Evolutionary conservation across 495 filamentous ascomycete genomes (phyloP), one percentile per base, ranked within the genome.

Genomic region (Massariosphaeria phaeospora): DNA sequence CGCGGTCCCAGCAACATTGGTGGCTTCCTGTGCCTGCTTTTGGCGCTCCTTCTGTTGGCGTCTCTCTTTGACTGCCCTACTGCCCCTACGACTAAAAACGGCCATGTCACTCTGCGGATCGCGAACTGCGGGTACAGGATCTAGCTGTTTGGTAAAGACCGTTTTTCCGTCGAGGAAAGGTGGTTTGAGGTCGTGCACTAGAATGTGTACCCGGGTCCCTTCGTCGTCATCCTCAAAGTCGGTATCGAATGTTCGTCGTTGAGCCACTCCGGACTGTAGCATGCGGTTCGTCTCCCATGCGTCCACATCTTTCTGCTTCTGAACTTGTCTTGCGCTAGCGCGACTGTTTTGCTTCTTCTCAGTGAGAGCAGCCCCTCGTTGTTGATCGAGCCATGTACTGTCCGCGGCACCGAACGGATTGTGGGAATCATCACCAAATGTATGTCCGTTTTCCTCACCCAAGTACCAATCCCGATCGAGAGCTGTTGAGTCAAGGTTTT

Each of bases 51-150:
- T 84, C 68, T 95, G 91, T 70, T 91, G 88, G 52, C 94, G 75
- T 61, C 84, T 83, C 55, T 99, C 93, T 64, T 84, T 85, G 9
- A 99, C 94, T 6, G 96, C 88, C 61, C 80, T 86, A 66, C 93
- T 97, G 1, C 94, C 94, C 70, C 96, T 97, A 18, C 91, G 82
- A 73, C 88, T 91, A 61, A 97, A 99, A 12, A 99, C 88, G 8
- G 94, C 94, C 94, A 99, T 95, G 64, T 99, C 94, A 67, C 94
- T 97, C 69, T 97, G 93, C 12, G 89, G 84, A 67, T 99, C 94
- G 12, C 85, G 78, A 11, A 99, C 85, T 8, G 94, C 94, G 3
- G 91, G 89, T 3, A 99, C 86, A 0, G 94, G 94, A 42, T 97
- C 94, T 40, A 97, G 70, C 71, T 99, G 94, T 69, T 96, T 96